Percentiles rank a stretch among this genome's conserved stretches.
These are phyloP conservation scores for Trifolium subterraneum DNA, from an alignment of 306 rosid genomes.

Conservation along the genomic window DNA sequence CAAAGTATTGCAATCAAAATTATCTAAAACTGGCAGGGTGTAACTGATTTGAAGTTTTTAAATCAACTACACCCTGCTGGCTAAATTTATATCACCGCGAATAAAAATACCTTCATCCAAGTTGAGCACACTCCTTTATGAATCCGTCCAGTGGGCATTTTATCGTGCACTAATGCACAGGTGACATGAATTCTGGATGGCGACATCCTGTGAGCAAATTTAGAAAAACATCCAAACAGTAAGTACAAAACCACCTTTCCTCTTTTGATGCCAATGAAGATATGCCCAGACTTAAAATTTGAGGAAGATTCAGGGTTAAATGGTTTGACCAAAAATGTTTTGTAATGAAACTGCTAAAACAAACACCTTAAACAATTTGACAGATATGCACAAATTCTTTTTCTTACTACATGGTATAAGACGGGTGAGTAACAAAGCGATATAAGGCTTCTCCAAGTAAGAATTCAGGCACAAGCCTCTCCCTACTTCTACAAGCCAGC, in stretches of 20 bases:
- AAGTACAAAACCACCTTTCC: slow-evolving; percentile 27
- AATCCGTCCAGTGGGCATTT: slow-evolving; percentile 80
- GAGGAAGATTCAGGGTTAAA: slow-evolving; percentile 3
- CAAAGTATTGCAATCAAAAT: slow-evolving; percentile 4
- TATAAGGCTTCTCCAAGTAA: slow-evolving; percentile 29
- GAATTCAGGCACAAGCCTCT: slow-evolving; percentile 28
- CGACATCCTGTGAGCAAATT: slow-evolving; percentile 67
- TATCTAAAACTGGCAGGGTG: no score
- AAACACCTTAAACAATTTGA: slow-evolving; percentile 4
- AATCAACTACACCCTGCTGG: slow-evolving; percentile 6
- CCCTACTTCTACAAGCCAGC: slow-evolving; percentile 15
- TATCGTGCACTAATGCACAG: slow-evolving; percentile 85
- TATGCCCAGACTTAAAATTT: slow-evolving; percentile 3
- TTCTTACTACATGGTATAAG: slow-evolving; percentile 4
- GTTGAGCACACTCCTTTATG: slow-evolving; percentile 96
- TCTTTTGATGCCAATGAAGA: slow-evolving; percentile 13
- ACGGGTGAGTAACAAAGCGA: slow-evolving; percentile 12
- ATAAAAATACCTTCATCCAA: slow-evolving; percentile 86
- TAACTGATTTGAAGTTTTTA: no score
- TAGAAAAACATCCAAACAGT: slow-evolving; percentile 33
- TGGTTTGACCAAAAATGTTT: slow-evolving; percentile 13
- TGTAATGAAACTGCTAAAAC: neutral
- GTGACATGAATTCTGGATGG: slow-evolving; percentile 91
- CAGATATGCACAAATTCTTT: slow-evolving; percentile 2
- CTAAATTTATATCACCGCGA: neutral